Evolutionary conservation across 1,284 basidiomycete species (phyloP).

Genomic region (Porodaedalea pini): DNA sequence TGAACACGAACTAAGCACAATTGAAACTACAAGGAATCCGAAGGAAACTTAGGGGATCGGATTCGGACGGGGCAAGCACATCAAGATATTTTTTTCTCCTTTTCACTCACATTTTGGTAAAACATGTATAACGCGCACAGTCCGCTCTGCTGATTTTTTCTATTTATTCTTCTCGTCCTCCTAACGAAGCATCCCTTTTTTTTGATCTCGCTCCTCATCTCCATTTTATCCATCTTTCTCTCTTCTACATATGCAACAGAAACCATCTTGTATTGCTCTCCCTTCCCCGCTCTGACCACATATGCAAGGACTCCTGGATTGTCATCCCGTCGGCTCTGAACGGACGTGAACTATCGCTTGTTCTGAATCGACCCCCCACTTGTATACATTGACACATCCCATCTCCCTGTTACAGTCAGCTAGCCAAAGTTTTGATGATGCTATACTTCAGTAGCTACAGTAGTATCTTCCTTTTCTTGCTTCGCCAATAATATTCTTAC

Average conservation of each 20-base stretch:
- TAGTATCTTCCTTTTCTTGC: not conserved
- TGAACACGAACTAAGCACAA: too few species aligned
- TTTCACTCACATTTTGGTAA: not conserved
- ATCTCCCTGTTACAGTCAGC: constrained; percentile 23
- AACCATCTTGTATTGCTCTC: constrained; percentile 5
- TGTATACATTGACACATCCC: constrained; percentile 39
- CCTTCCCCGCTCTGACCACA: constrained; percentile 1
- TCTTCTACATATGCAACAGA: constrained; percentile 16
- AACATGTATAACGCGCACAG: constrained; percentile 3
- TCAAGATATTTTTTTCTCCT: not conserved
- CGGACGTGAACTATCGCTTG: constrained; percentile 64
- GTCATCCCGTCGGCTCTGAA: constrained; percentile 33
- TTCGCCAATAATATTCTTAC: not conserved
- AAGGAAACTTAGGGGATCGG: too few species aligned
- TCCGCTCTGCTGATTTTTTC: constrained; percentile 22
- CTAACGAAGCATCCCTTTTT: not conserved
- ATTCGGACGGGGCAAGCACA: too few species aligned
- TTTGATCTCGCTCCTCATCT: constrained; percentile 5
- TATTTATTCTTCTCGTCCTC: constrained; percentile 7
- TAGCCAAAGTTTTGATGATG: too few species aligned
- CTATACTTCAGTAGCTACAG: not conserved
- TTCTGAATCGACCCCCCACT: constrained; percentile 37
- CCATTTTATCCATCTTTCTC: constrained; percentile 17
- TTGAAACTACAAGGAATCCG: too few species aligned
- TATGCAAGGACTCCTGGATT: constrained; percentile 23